These are phyloP conservation scores for Tetracladium marchalianum DNA, from an alignment of 495 filamentous ascomycete species.

Conservation along the genomic window DNA sequence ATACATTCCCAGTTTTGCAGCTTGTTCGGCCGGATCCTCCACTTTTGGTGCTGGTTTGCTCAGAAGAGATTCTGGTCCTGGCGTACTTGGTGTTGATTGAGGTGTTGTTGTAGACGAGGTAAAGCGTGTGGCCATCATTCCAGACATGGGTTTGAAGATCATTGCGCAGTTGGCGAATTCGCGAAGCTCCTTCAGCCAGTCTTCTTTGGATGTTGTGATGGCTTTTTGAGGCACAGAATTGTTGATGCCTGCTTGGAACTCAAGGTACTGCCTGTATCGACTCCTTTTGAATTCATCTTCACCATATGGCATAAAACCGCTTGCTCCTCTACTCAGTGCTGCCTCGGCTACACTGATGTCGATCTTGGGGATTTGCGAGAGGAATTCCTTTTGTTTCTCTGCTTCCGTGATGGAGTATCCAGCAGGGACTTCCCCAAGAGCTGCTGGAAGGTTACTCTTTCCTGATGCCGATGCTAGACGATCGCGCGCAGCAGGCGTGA, in stretches of 20 bases:
- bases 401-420: conserved; percentile 49
- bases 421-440: conserved; percentile 60
- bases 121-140: conserved; percentile 86
- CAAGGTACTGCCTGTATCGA: conserved; percentile 73
- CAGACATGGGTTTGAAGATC: conserved; percentile 88
- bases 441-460: conserved; percentile 65
- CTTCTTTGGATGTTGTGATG: conserved; percentile 49
- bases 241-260: conserved; percentile 60
- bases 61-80: conserved; percentile 34
- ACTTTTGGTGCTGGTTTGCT: conserved; percentile 49
- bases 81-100: conserved; percentile 19
- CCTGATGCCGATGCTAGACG: conserved; percentile 68
- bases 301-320: conserved; percentile 74
- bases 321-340: conserved; percentile 62
- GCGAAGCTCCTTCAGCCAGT: conserved; percentile 69
- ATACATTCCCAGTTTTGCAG: conserved; percentile 89
- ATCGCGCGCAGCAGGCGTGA: conserved; percentile 71
- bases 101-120: conserved; percentile 53
- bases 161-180: conserved; percentile 85
- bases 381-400: conserved; percentile 48
- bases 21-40: conserved; percentile 72
- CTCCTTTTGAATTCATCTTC: conserved; percentile 69
- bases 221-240: conserved; percentile 45
- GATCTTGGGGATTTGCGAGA: conserved; percentile 56
- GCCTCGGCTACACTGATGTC: conserved; percentile 64